Evolutionary conservation across 495 filamentous ascomycete species (phyloP).

Genomic region (Daldinia decipiens): DNA sequence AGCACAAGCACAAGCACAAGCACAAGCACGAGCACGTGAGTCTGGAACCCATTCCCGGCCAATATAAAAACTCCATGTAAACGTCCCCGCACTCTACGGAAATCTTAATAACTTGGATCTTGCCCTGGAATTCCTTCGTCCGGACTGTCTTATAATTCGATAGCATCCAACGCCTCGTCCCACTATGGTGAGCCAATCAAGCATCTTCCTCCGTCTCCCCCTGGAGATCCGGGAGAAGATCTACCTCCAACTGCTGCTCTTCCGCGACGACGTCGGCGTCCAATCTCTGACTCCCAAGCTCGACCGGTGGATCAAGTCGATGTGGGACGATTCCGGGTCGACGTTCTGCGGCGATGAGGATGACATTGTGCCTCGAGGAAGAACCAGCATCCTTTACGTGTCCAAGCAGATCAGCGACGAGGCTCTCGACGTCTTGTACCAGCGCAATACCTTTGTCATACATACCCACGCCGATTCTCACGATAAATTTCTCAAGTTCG

Average conservation of each 20-base stretch:
- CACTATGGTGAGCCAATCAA: slow-evolving; percentile 2
- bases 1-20: too few species aligned
- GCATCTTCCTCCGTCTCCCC: slow-evolving; percentile 11
- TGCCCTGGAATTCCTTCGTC: neutral
- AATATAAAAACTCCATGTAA: slow-evolving; percentile 2
- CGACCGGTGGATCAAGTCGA: neutral
- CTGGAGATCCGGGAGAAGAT: slow-evolving; percentile 18
- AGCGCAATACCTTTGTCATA: slow-evolving; percentile 2
- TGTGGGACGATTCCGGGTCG: neutral
- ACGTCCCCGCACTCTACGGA: neutral
- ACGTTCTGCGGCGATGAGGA: neutral
- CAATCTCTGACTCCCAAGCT: neutral
- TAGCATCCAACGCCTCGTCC: neutral
- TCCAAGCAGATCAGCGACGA: slow-evolving; percentile 8
- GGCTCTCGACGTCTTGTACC: slow-evolving; percentile 10
- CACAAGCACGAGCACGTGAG: slow-evolving; percentile 5
- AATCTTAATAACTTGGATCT: neutral
- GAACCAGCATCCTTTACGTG: slow-evolving; percentile 11
- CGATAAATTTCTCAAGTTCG: neutral
- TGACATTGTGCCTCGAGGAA: neutral
- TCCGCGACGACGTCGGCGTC: slow-evolving; percentile 10
- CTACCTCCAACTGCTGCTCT: slow-evolving; percentile 3
- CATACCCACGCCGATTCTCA: neutral
- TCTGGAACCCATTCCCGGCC: neutral
- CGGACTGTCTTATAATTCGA: slow-evolving; percentile 1